Evolutionary conservation across 192 early-diverging fungal species (phyloP).

Genomic region (Thamnidium elegans): DNA sequence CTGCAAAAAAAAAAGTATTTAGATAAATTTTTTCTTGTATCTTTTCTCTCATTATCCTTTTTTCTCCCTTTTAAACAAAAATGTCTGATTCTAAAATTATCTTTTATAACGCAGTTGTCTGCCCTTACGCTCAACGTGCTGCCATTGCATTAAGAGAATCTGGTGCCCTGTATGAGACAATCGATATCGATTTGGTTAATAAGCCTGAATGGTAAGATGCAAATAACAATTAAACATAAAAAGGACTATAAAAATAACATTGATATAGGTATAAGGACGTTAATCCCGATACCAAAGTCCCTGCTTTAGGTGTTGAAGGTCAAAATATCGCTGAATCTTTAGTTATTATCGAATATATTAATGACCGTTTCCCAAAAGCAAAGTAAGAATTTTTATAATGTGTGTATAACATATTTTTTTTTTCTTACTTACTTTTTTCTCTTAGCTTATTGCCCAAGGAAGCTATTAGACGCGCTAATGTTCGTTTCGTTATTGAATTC

Average conservation of each 20-base stretch:
- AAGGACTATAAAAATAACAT: background rate
- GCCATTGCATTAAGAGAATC: constrained; percentile 59
- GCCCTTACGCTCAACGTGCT: constrained; percentile 72
- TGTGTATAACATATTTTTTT: background rate
- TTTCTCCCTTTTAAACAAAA: background rate
- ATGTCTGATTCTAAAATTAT: constrained; percentile 38
- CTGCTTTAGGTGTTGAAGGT: constrained; percentile 56
- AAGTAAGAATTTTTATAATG: constrained; percentile 31
- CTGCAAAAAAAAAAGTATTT: too few species aligned
- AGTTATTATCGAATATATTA: constrained; percentile 63
- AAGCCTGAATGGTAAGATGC: constrained; percentile 57
- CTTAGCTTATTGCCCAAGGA: constrained; percentile 43
- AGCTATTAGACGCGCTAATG: constrained; percentile 41
- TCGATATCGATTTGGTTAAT: constrained; percentile 63
- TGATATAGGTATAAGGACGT: constrained; percentile 46
- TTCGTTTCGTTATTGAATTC: constrained; percentile 46
- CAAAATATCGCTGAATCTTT: constrained; percentile 61
- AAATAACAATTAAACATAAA: background rate
- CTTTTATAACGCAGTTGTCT: constrained; percentile 55
- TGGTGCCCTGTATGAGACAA: constrained; percentile 46
- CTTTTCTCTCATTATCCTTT: too few species aligned
- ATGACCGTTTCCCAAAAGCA: constrained; percentile 58
- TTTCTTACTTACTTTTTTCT: too few species aligned
- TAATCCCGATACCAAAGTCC: constrained; percentile 70
- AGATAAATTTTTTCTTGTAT: too few species aligned